These are phyloP conservation scores for Castanea sativa DNA, from an alignment of 306 rosid species.

Conservation along the genomic window DNA sequence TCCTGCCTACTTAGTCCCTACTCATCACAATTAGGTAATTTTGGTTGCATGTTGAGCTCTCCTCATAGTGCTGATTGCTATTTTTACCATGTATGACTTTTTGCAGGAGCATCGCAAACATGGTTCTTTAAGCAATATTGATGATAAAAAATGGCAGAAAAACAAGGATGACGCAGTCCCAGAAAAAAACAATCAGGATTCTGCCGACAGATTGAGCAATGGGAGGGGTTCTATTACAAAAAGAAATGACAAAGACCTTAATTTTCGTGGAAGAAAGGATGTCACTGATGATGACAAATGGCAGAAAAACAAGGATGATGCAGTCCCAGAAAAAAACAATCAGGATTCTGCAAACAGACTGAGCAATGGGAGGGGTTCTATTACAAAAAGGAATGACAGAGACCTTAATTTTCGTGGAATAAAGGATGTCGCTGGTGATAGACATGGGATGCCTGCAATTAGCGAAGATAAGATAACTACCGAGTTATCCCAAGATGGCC, in stretches of 20 bases:
- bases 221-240: not conserved
- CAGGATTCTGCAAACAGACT: slow-evolving; percentile 1
- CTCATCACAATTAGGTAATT: not conserved
- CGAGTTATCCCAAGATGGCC: slow-evolving; percentile 43
- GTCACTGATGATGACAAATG: slow-evolving; percentile 13
- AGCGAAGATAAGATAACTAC: slow-evolving; percentile 58
- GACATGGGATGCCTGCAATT: slow-evolving; percentile 36
- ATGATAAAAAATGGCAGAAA: slow-evolving; percentile 9
- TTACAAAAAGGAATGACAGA: slow-evolving; percentile 17
- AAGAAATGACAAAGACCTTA: slow-evolving; percentile 16
- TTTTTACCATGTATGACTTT: slow-evolving; percentile 16
- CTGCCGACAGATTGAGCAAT: slow-evolving; percentile 1
- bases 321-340: slow-evolving; percentile 9
- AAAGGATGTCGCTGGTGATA: slow-evolving; percentile 20
- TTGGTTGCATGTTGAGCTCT: not conserved
- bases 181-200: slow-evolving; percentile 13
- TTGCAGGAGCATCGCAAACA: slow-evolving; percentile 33
- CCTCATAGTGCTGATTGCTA: slow-evolving; percentile 2
- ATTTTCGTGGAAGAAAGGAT: slow-evolving; percentile 24
- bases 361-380: not conserved
- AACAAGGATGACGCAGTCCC: slow-evolving; percentile 12
- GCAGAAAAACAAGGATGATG: slow-evolving; percentile 15
- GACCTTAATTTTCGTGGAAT: slow-evolving; percentile 6
- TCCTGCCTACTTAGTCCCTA: not conserved
- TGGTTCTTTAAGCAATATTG: slow-evolving; percentile 1